Evolutionary conservation across 1,139 yeast species (phyloP), one percentile per base, ranked within the genome.

Genomic region (Pichia kudriavzevii): DNA sequence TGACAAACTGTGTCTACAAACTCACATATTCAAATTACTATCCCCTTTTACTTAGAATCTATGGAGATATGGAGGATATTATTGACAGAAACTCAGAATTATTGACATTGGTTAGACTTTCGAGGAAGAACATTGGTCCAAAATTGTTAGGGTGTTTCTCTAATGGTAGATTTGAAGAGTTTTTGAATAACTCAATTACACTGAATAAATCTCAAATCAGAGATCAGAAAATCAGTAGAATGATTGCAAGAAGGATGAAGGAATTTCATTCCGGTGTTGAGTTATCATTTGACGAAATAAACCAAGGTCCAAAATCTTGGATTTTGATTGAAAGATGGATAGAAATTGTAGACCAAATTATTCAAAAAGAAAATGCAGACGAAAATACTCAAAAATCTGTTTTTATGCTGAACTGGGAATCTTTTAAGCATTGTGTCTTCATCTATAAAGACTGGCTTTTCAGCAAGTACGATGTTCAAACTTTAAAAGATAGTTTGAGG

Each of bases 191-290:
- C 35, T 87, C 87, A 22, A 64, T 73, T 40, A 79, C 96, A 1
- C 67, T 91, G 44, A 73, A 77, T 31, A 79, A 75, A 48, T 68
- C 71, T 10, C 85, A 83, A 47, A 73, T 91, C 39, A 69, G 94
- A 53, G 76, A 78, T 45, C 77, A 83, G 42, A 76, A 78, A 17
- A 77, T 83, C 15, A 77, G 91, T 32, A 79, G 80, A 45, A 83
- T 84, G 65, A 79, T 91, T 45, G 96, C 95, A 8, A 76, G 95
- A 63, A 78, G 98, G 63, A 91, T 91, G 97, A 80, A 91, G 50
- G 97, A 91, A 49, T 67, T 91, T 42, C 98, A 91, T 54, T 70
- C 70, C 42, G 87, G 88, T 50, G 76, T 91, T 21, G 74, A 72
- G n/a, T 61, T 91, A 37, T 70, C 72, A 22, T 52, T 56, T 7